These are phyloP conservation scores for Botrytis galanthina DNA, from an alignment of 2,329 filamentous ascomycete species.

Conservation along the genomic window DNA sequence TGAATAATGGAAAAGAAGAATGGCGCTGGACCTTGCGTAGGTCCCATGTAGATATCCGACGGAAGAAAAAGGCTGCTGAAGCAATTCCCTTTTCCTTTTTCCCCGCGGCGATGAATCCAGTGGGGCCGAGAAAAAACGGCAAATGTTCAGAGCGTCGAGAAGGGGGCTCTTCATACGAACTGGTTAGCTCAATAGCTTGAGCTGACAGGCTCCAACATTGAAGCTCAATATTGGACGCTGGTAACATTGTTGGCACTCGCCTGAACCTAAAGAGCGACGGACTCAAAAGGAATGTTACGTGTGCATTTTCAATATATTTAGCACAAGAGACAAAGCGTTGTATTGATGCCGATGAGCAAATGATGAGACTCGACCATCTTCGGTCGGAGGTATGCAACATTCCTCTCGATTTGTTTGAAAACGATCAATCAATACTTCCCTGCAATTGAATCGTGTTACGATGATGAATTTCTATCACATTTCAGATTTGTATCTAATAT, in stretches of 20 bases:
- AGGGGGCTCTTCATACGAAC: not conserved
- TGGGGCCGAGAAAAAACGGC: slow-evolving; percentile 13
- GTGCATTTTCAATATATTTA: not conserved
- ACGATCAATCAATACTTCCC: slow-evolving; percentile 19
- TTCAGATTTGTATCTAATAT: not conserved
- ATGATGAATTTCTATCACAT: slow-evolving; percentile 13
- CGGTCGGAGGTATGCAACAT: slow-evolving; percentile 16
- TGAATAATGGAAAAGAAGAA: slow-evolving; percentile 17
- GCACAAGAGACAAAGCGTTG: not conserved
- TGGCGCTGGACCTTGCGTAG: slow-evolving; percentile 14
- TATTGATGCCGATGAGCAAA: slow-evolving; percentile 13
- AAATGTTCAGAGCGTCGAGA: not conserved
- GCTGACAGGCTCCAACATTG: not conserved
- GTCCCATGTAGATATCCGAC: slow-evolving; percentile 20
- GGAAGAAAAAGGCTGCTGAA: slow-evolving; percentile 21
- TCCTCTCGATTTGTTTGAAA: slow-evolving; percentile 19
- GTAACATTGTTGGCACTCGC: not conserved
- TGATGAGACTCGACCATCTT: slow-evolving; percentile 21
- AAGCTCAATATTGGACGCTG: slow-evolving; percentile 1
- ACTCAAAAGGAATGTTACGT: not conserved
- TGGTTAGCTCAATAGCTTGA: not conserved
- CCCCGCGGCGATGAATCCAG: slow-evolving; percentile 16
- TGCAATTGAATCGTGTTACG: slow-evolving; percentile 9
- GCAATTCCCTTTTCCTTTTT: slow-evolving; percentile 13
- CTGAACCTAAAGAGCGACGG: not conserved